Evolutionary conservation across 495 filamentous ascomycete genomes (phyloP), one percentile per base, ranked within the genome.

Genomic region (Pseudoneurospora amorphoporcata): DNA sequence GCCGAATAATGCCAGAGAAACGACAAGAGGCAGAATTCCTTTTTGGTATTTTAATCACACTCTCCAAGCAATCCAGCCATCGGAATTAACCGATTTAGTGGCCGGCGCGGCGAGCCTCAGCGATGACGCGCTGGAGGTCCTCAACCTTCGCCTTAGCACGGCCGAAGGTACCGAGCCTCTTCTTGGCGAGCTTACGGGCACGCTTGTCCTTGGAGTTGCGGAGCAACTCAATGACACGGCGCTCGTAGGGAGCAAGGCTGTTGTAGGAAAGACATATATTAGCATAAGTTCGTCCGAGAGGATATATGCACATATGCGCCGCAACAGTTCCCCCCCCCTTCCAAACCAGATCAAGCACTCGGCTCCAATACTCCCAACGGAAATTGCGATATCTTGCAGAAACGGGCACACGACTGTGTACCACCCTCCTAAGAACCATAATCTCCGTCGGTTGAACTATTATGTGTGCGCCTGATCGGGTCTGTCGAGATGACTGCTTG

Each of bases 141-240:
- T 99, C 95, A 75, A 98, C 95, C 94, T 98, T 98, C 81, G 88
- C 88, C 95, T 99, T 99, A 77, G 94, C 95, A 81, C 95, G 94
- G 79, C 90, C 90, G 85, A 97, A 98, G 78, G 95, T 98, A 79
- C 95, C 95, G 87, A 99, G 94, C 85, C 95, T 89, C 91, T 97
- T 98, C 95, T 99, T 99, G 76, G 95, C 95, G 81, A 97, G 91
- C 90, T 98, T 98, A 76, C 95, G 88, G 75, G 95, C 95, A 86
- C 95, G 93, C 92, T 99, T 99, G 85, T 99, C 95, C 87, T 97
- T 97, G 87, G 91, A 90, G 89, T 98, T 99, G 78, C 95, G 93
- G 83, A 99, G 90, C 76, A 99, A 88, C 90, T 99, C 95, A 83
- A 98, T 96, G 81, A 99, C 92, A 79, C 95, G 94, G 82, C 94